Conservation (phyloP, 1,284 basidiomycete species). For the Porogramme epimiltina region DNA sequence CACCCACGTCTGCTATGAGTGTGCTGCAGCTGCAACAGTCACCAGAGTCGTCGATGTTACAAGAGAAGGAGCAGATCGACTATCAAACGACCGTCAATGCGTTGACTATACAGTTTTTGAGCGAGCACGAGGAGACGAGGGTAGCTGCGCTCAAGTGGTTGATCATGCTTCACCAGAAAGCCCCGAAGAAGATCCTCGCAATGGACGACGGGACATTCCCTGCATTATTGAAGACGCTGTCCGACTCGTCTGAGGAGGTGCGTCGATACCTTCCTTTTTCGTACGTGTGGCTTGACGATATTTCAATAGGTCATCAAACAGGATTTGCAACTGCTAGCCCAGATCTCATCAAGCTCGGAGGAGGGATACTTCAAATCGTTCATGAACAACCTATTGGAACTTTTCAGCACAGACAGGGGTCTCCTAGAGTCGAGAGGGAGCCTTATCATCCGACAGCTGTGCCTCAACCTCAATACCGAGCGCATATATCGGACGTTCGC, state of each 20-base stretch:
- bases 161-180: slow-evolving; percentile 97
- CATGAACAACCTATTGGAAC: slow-evolving; percentile 91
- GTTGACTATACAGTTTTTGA: slow-evolving; percentile 91
- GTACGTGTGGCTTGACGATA: background rate
- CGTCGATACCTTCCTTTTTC: too few species aligned
- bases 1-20: slow-evolving; percentile 36
- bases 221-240: slow-evolving; percentile 92
- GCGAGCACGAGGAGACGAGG: slow-evolving; percentile 95
- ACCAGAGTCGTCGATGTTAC: slow-evolving; percentile 33
- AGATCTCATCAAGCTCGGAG: slow-evolving; percentile 93
- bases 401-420: slow-evolving; percentile 94
- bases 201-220: slow-evolving; percentile 98
- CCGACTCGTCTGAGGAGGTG: slow-evolving; percentile 95
- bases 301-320: slow-evolving; percentile 83
- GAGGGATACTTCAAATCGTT: slow-evolving; percentile 95
- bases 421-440: slow-evolving; percentile 92
- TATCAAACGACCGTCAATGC: slow-evolving; percentile 92
- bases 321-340: slow-evolving; percentile 93
- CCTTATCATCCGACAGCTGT: slow-evolving; percentile 95
- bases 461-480: slow-evolving; percentile 93
- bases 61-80: slow-evolving; percentile 79
- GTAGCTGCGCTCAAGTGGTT: slow-evolving; percentile 98
- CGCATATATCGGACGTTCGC: slow-evolving; percentile 95
- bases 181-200: slow-evolving; percentile 94
- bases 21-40: slow-evolving; percentile 36